These are phyloP conservation scores for Fusarium cicatricum DNA, from an alignment of 2,329 filamentous ascomycete species.

Conservation along the genomic window DNA sequence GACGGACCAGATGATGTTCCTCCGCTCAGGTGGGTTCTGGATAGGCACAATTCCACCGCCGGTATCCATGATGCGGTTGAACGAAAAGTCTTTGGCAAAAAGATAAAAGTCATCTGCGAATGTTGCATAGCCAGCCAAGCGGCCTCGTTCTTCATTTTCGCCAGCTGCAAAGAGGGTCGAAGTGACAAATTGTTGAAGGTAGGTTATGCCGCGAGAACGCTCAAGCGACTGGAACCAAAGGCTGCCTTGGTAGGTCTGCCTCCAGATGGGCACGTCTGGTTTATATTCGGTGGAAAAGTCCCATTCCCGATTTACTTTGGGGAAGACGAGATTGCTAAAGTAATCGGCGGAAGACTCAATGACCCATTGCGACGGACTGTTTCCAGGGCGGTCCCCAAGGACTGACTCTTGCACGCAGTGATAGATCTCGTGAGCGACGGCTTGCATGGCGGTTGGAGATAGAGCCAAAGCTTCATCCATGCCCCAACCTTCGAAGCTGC, in stretches of 20 bases:
- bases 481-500: not conserved
- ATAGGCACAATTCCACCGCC: not conserved
- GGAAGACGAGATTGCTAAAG: slow-evolving; percentile 15
- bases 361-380: not conserved
- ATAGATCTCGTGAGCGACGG: slow-evolving; percentile 11
- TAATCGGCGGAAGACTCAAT: slow-evolving; percentile 9
- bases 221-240: slow-evolving; percentile 13
- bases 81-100: slow-evolving; percentile 7
- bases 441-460: slow-evolving; percentile 8
- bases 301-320: slow-evolving; percentile 1
- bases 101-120: slow-evolving; percentile 7
- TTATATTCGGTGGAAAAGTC: not conserved
- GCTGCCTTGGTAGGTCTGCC: not conserved
- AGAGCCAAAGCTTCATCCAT: not conserved
- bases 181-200: slow-evolving; percentile 10
- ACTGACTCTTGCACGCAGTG: slow-evolving; percentile 5
- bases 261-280: slow-evolving; percentile 2
- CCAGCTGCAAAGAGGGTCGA: not conserved
- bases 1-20: slow-evolving; percentile 1
- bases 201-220: not conserved
- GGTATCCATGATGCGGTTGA: slow-evolving; percentile 5
- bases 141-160: not conserved
- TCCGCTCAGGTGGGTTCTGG: not conserved
- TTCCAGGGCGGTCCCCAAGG: not conserved
- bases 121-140: not conserved